A percentile compares a stretch with the other conserved stretches of the same genome.
phyloP scores from a whole-genome alignment of 1,284 basidiomycete species.

The Moniliophthora roreri region DNA sequence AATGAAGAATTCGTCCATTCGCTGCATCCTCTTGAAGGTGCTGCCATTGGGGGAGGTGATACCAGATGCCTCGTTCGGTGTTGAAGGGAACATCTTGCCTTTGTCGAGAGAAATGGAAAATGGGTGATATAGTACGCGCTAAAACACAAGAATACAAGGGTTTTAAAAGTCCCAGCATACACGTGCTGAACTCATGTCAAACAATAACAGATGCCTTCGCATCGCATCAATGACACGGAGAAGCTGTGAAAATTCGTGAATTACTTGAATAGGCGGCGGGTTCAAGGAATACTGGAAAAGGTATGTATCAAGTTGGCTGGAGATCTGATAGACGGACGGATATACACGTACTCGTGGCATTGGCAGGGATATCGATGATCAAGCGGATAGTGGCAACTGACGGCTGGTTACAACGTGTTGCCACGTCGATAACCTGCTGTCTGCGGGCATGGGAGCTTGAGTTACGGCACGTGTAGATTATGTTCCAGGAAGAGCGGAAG shows the following conservation, averaged over 20 bases:
- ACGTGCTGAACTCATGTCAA: slow-evolving; percentile 9
- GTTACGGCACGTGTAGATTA: background rate
- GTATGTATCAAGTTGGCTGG: background rate
- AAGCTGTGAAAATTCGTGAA: background rate
- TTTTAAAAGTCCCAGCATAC: slow-evolving; percentile 1
- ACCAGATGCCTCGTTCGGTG: background rate
- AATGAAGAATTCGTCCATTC: slow-evolving; percentile 48
- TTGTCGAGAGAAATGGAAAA: background rate
- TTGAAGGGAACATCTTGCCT: background rate
- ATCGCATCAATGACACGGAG: background rate
- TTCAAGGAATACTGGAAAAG: background rate
- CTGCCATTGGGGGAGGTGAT: background rate
- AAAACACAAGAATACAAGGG: background rate
- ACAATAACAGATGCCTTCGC: background rate
- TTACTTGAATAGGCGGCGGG: no score
- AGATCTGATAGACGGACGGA: no score
- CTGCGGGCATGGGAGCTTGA: no score
- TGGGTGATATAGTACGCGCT: background rate
- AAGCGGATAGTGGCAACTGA: no score
- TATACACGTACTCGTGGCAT: no score
- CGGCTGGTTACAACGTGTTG: no score
- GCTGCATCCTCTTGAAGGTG: slow-evolving; percentile 9
- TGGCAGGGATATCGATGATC: no score
- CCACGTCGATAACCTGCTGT: no score
- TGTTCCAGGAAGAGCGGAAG: background rate